phyloP scores from a whole-genome alignment of 805 yeast species.

The Isabelozyma pseudorhagii region DNA sequence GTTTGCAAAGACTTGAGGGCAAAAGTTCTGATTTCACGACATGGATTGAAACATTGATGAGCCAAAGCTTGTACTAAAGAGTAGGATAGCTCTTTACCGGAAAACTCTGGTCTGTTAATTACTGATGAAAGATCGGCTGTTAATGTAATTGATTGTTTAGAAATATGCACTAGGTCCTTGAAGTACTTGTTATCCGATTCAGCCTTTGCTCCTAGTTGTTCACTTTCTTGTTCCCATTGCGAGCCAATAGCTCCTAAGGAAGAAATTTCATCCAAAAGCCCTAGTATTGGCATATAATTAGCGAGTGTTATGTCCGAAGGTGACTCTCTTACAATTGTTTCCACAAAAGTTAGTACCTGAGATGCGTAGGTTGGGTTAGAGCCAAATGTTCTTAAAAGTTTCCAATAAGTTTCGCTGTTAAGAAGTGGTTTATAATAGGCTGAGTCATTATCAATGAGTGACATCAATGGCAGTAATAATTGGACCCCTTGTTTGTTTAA shows the following conservation, averaged over 20 bases:
- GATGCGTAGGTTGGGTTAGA: conserved; percentile 41
- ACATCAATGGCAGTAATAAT: conserved; percentile 46
- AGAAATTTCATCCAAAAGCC: conserved; percentile 73
- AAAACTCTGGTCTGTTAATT: conserved; percentile 28
- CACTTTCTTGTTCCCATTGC: conserved; percentile 68
- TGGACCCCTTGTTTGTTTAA: conserved; percentile 43
- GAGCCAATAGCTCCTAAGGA: conserved; percentile 80
- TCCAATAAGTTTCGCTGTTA: conserved; percentile 49
- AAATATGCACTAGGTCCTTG: conserved; percentile 50
- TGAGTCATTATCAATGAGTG: conserved; percentile 42
- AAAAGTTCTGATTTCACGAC: conserved; percentile 66
- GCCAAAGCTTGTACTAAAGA: conserved; percentile 80
- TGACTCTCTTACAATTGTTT: conserved; percentile 30
- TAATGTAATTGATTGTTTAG: conserved; percentile 59
- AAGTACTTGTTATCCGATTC: conserved; percentile 42
- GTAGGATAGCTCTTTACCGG: conserved; percentile 39
- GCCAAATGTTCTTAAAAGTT: conserved; percentile 46
- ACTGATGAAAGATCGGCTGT: conserved; percentile 50
- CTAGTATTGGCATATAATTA: conserved; percentile 65
- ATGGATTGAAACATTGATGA: conserved; percentile 87
- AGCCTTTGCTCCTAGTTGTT: conserved; percentile 40
- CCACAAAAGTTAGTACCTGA: conserved; percentile 47
- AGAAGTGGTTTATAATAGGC: conserved; percentile 40
- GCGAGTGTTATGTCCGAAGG: conserved; percentile 37
- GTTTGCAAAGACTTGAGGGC: conserved; percentile 63